A percentile compares a stretch with the other conserved stretches of the same genome.
Evolutionary conservation across 495 filamentous ascomycete genomes (phyloP).

Genomic region (Mytilinidion resinicola): DNA sequence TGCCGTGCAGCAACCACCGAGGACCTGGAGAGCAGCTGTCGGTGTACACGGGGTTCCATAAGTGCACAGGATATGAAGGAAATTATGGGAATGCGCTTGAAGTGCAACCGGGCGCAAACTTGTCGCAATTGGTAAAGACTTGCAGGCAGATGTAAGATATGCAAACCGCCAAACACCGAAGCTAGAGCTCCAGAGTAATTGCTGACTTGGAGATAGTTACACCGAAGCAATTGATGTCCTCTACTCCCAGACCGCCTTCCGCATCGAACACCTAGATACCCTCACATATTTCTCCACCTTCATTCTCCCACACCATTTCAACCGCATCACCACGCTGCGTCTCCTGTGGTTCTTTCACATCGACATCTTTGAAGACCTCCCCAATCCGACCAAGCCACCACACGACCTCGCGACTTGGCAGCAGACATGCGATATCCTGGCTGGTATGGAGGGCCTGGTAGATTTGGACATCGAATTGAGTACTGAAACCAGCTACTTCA

Average conservation of each 20-base stretch:
- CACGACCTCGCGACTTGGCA: neutral
- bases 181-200: neutral
- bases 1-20: neutral
- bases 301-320: neutral
- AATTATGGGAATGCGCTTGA: neutral
- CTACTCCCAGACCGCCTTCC: neutral
- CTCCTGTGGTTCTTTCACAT: neutral
- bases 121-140: neutral
- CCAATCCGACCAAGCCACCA: neutral
- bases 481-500: neutral
- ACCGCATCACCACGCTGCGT: neutral
- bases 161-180: neutral
- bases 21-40: neutral
- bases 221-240: neutral
- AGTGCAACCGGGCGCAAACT: neutral
- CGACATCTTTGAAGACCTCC: neutral
- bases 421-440: conserved; percentile 1
- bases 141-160: neutral
- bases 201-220: neutral
- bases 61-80: neutral
- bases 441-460: neutral
- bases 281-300: neutral
- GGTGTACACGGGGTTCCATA: neutral
- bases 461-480: neutral
- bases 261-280: neutral